phyloP scores from a whole-genome alignment of 1,284 basidiomycete species.

The Sporisorium scitamineum region DNA sequence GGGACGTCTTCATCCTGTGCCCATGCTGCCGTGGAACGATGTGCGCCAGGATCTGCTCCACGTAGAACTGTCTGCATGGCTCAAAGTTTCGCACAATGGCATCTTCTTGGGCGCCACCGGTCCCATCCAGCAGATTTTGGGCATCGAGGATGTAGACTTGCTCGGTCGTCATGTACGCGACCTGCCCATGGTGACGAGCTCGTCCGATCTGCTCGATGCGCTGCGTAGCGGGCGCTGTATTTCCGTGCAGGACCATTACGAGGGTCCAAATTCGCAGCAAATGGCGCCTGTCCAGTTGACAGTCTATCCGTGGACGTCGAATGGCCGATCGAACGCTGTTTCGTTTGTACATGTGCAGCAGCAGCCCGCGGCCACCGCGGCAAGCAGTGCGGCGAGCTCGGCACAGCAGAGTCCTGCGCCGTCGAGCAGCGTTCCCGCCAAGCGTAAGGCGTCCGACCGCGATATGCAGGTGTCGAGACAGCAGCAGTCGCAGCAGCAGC shows the following conservation, averaged over 20 bases:
- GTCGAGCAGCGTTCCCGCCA: slow-evolving; percentile 12
- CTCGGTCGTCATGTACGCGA: slow-evolving; percentile 48
- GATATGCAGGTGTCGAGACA: not conserved
- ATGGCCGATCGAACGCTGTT: slow-evolving; percentile 37
- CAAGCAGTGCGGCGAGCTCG: not conserved
- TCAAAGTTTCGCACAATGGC: slow-evolving; percentile 52
- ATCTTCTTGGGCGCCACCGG: slow-evolving; percentile 51
- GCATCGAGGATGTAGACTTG: slow-evolving; percentile 45
- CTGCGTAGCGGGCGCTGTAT: slow-evolving; percentile 41
- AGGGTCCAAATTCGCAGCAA: slow-evolving; percentile 7
- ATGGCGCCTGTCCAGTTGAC: slow-evolving; percentile 45
- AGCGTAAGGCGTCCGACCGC: slow-evolving; percentile 31
- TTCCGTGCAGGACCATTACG: slow-evolving; percentile 47
- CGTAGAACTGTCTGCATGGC: slow-evolving; percentile 38
- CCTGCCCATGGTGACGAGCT: slow-evolving; percentile 51
- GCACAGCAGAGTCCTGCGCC: not conserved
- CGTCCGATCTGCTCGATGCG: slow-evolving; percentile 45
- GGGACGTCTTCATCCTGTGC: slow-evolving; percentile 45
- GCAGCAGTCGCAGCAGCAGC: not conserved
- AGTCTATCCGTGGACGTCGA: slow-evolving; percentile 53
- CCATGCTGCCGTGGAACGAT: slow-evolving; percentile 53
- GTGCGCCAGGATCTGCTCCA: slow-evolving; percentile 37
- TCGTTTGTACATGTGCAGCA: slow-evolving; percentile 51
- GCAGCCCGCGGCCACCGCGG: not conserved
- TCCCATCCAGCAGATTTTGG: slow-evolving; percentile 45